Base-by-base conservation (phyloP, 2,329 filamentous ascomycete genomes). In the Plenodomus lindquistii region DNA sequence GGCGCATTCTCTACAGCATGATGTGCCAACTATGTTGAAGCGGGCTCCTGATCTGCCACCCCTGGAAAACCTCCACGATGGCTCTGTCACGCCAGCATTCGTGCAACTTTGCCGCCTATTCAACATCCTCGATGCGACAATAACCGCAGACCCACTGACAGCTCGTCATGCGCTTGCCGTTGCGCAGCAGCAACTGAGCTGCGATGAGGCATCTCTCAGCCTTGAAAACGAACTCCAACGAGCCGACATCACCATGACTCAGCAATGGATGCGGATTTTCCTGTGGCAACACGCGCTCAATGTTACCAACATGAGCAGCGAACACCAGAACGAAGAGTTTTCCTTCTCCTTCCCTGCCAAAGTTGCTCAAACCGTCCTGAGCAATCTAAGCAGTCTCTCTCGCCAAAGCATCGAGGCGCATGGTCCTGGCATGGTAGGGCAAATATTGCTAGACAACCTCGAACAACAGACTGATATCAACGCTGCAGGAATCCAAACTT, bases 221-320 rank as follows among this genome's bases (percentile, higher is more conserved):
- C 53, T 70, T 1, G 58, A 67, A n/a, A 71, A 69, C n/a, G 67
- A 70, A 38, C 47, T 71, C 6, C 66, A 70, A 42, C 59, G 68
- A n/a, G 68, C 67, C 8, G 67, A 71, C 29, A 71, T 71, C 4
- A 67, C 66, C 0, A 70, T 71, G 66, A 71, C 68, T 2, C 68
- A 71, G 36, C 68, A 71, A 40, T 71, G 68, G 68, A 70, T 71
- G 68, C 62, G 68, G 6, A 69, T 71, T 3, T 70, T 69, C 45
- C 40, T 71, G 3, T 71, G 68, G 68, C 68, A 71, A 41, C 64
- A 70, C 49, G 66, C 68, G n/a, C 48, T 71, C 16, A 60, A 63
- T 18, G 67, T 71, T 3, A 71, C 67, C 3, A 69, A 62, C 24
- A 27, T 71, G 18, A 65, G 64, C 37, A 64, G 65, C 20, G 55